Evolutionary conservation across 148 eudicot species (phyloP), one percentile per base, ranked within the genome.

Genomic region (Silene conica): DNA sequence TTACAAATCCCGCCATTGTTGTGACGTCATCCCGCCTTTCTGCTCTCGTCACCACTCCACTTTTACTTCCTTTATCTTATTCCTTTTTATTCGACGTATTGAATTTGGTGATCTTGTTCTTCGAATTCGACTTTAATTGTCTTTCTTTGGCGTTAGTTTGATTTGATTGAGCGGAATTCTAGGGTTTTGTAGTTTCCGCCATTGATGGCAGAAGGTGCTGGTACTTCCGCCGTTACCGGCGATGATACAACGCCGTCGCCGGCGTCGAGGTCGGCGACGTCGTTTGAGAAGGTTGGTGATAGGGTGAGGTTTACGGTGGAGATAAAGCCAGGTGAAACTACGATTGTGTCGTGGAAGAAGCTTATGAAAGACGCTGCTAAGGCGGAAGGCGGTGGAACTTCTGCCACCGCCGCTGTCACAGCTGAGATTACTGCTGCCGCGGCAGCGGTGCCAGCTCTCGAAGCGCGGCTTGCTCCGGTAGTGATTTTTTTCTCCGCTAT

Each of bases 301-400:
- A 80, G 97, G 50, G 82, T 77, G 69, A 84, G 96, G 85, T 95
- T 95, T 77, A 84, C 88, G 45, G 92, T 95, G 73, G 99, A 88
- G 84, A 74, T 95, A 50, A 67, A 86, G 67, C 96, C 97, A 0
- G 94, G 88, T 8, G 97, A 95, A 68, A 95, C 99, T 12, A 95
- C 99, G 0, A 95, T 92, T 72, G 99, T 95, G 14, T 95, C 97
- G 19, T 95, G 97, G 97, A 95, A 90, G 85, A 92, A 90, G 91
- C 91, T 92, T 65, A 70, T 83, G 77, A 95, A 86, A 81, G 97
- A 95, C 70, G 86, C 83, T 64, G 74, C 79, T 60, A 89, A 76
- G 70, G 83, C 85, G 3, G 75, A 65, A 18, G 68, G 77, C 12
- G 60, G 80, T 63, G 59, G 65, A 34, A 19, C 80, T 9, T 48